These are phyloP conservation scores for Phytophthora cryptogea DNA, from an alignment of 352 stramenopile species.

Conservation along the genomic window DNA sequence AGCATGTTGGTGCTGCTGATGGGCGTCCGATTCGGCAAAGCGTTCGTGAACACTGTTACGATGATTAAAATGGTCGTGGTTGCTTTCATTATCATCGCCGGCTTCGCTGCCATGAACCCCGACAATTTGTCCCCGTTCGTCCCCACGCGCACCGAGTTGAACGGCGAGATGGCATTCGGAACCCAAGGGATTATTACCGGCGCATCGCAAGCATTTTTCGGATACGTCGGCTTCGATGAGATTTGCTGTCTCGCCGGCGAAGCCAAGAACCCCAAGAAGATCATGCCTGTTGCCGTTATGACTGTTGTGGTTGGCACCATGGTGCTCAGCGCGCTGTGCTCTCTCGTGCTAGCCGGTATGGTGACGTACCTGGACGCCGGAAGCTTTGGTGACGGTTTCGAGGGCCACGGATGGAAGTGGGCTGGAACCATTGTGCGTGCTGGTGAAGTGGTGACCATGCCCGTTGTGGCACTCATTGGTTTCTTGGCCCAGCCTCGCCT, in stretches of 20 bases:
- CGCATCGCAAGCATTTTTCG: constrained; percentile 91
- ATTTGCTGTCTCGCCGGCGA: constrained; percentile 89
- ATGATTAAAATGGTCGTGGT: constrained; percentile 80
- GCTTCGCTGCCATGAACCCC: constrained; percentile 73
- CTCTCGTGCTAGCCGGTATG: constrained; percentile 89
- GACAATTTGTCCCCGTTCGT: constrained; percentile 90
- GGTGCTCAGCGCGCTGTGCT: constrained; percentile 69
- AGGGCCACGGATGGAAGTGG: constrained; percentile 47
- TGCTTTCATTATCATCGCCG: constrained; percentile 88
- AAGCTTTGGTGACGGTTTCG: constrained; percentile 60
- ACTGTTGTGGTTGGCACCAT: constrained; percentile 74
- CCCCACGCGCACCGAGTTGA: constrained; percentile 34
- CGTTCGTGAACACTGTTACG: constrained; percentile 88
- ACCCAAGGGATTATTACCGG: constrained; percentile 78
- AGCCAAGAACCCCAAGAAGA: constrained; percentile 74
- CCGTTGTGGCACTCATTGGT: constrained; percentile 94
- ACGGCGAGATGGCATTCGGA: constrained; percentile 44
- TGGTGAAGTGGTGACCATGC: constrained; percentile 86
- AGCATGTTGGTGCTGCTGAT: constrained; percentile 71
- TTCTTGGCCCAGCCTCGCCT: constrained; percentile 94
- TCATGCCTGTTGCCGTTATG: constrained; percentile 85
- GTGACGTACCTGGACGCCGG: constrained; percentile 44
- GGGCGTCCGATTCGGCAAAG: constrained; percentile 86
- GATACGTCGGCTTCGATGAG: constrained; percentile 95
- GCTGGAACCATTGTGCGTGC: constrained; percentile 56